Percentiles rank a stretch among this genome's conserved stretches.
phyloP scores from a whole-genome alignment of 2,329 filamentous ascomycete genomes.

The Aspergillus sp. region DNA sequence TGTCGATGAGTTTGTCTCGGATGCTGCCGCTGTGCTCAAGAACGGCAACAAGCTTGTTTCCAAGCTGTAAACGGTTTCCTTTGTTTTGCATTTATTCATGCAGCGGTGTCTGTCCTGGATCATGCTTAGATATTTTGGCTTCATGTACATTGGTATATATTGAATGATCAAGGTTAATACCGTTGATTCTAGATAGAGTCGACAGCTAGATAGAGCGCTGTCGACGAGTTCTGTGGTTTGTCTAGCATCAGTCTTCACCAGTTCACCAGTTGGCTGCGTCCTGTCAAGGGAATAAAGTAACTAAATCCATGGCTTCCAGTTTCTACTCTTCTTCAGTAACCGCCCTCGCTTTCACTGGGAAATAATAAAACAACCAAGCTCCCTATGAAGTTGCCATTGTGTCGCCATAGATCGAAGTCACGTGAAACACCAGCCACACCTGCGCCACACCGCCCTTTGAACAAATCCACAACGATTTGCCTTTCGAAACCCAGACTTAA shows the following conservation, averaged over 20 bases:
- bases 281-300: too few relatives aligned
- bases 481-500: constrained; percentile 34
- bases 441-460: constrained; percentile 26
- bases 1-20: constrained; percentile 84
- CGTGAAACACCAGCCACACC: constrained; percentile 20
- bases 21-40: constrained; percentile 63
- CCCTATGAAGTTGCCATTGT: not conserved
- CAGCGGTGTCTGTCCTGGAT: constrained; percentile 1
- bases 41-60: constrained; percentile 58
- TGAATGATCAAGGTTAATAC: constrained; percentile 1
- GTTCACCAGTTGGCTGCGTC: too few relatives aligned
- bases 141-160: not conserved
- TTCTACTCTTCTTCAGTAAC: too few relatives aligned
- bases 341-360: not conserved
- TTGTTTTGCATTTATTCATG: constrained; percentile 1
- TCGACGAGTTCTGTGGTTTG: too few relatives aligned
- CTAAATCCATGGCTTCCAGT: too few relatives aligned
- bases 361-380: not conserved
- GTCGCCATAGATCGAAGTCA: too few relatives aligned
- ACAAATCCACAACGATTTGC: constrained; percentile 36
- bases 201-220: too few relatives aligned
- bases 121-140: constrained; percentile 2
- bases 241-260: too few relatives aligned
- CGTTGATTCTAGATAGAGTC: too few relatives aligned
- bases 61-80: constrained; percentile 51